Evolutionary conservation across 176 grass and related monocot genomes (phyloP), one percentile per base, ranked within the genome.

Genomic region (Zizania latifolia): DNA sequence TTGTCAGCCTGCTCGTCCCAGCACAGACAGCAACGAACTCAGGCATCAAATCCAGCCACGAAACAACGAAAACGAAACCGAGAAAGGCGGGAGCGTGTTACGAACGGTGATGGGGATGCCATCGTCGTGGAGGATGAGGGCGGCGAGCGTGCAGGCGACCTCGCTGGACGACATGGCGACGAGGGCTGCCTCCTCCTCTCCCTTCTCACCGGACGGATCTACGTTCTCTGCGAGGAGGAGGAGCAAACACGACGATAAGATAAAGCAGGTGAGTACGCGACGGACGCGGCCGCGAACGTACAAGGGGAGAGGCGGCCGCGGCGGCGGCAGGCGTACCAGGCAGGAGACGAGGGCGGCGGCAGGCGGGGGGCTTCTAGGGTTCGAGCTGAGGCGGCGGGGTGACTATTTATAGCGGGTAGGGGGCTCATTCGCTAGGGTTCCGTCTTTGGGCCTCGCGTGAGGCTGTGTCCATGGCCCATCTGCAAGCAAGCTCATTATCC

Each of bases 111-210:
- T 83, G 86, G 86, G 44, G 41, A 96, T 92, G 68, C 81, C 70
- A 68, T 96, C 89, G 61, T 96, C 89, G 24, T 86, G 68, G 35
- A 95, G 92, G 83, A 95, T 95, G 66, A 95, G 72, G 10, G 88
- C 70, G 68, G 92, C 92, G 60, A 92, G 91, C 60, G 86, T 85
- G 86, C 92, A 96, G 41, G 92, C 92, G 40, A 92, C 57, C 84
- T 96, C 92, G 38, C 78, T 72, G 51, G 70, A 63, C 46, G 92
- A 83, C 89, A 92, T 92, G 41, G 72, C 55, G 36, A 14, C 67
- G 28, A 13, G 6, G n/a, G n/a, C n/a, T n/a, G n/a, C n/a, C n/a
- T n/a, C 9, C 6, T 12, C 1, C 6, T 4, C 10, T 41, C 13
- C 12, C 32, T 62, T 45, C 55, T 65, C 61, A 64, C 48, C 66